A percentile compares a stretch with the other conserved stretches of the same genome.
Evolutionary conservation across 345 rosid genomes (phyloP).

Genomic region (Corchorus olitorius): DNA sequence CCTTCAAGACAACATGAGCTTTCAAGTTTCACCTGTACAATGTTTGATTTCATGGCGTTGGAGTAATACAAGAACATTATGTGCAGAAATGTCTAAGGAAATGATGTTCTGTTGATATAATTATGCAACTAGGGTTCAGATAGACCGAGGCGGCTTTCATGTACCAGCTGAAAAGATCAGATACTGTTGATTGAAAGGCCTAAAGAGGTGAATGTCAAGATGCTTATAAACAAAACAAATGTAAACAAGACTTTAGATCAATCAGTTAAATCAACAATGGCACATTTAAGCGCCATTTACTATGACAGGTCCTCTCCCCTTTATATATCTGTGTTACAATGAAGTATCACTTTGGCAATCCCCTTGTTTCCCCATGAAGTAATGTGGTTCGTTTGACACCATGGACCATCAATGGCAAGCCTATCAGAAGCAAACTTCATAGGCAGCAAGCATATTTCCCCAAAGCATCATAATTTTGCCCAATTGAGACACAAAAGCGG

Average conservation of each 20-base stretch:
- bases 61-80: background rate
- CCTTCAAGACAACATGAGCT: conserved; percentile 60
- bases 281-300: no score
- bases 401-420: conserved; percentile 45
- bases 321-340: conserved; percentile 66
- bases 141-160: no score
- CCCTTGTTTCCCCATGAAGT: conserved; percentile 67
- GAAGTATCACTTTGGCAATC: conserved; percentile 74
- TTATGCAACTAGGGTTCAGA: background rate
- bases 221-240: no score
- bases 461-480: conserved; percentile 66
- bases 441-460: conserved; percentile 58
- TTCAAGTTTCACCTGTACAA: conserved; percentile 66
- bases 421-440: conserved; percentile 60
- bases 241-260: no score
- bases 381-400: conserved; percentile 72
- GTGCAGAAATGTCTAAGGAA: background rate
- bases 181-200: no score
- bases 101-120: no score
- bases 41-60: background rate
- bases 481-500: conserved; percentile 60
- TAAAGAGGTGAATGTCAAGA: no score
- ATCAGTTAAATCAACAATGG: no score
- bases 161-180: no score
- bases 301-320: no score